These are phyloP conservation scores for Yamadazyma pseudoaaseri DNA, from an alignment of 1,139 yeast species.

Conservation along the genomic window DNA sequence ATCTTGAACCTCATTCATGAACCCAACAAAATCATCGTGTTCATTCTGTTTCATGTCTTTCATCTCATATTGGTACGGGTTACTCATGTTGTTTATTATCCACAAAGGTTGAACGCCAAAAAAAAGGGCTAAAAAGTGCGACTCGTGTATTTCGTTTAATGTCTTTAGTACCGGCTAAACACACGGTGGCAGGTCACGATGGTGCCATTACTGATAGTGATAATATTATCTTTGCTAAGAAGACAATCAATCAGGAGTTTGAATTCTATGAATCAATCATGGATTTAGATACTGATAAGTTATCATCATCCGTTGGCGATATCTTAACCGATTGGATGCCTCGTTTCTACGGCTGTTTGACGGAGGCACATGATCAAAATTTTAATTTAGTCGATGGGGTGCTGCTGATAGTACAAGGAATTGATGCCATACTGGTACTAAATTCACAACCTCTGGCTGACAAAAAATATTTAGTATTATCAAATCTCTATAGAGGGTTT, in stretches of 20 bases:
- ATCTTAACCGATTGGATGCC: conserved; percentile 56
- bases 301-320: conserved; percentile 30
- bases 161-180: conserved; percentile 12
- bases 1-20: conserved; percentile 80
- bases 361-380: too few species aligned
- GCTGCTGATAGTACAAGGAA: conserved; percentile 2
- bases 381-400: background rate
- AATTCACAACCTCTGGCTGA: conserved; percentile 8
- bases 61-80: conserved; percentile 38
- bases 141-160: background rate
- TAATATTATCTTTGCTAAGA: conserved; percentile 61
- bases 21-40: conserved; percentile 65
- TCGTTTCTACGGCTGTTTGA: conserved; percentile 35
- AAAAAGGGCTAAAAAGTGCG: background rate
- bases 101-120: background rate
- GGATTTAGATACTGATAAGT: conserved; percentile 10
- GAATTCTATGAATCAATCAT: conserved; percentile 55
- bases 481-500: conserved; percentile 65
- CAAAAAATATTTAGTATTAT: conserved; percentile 47
- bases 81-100: conserved; percentile 19
- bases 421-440: background rate
- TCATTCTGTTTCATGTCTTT: conserved; percentile 27
- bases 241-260: conserved; percentile 61
- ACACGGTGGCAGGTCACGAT: conserved; percentile 87
- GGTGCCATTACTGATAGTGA: conserved; percentile 69